Evolutionary conservation across 257 asterid genomes (phyloP).

Genomic region (Solanum dulcamara): DNA sequence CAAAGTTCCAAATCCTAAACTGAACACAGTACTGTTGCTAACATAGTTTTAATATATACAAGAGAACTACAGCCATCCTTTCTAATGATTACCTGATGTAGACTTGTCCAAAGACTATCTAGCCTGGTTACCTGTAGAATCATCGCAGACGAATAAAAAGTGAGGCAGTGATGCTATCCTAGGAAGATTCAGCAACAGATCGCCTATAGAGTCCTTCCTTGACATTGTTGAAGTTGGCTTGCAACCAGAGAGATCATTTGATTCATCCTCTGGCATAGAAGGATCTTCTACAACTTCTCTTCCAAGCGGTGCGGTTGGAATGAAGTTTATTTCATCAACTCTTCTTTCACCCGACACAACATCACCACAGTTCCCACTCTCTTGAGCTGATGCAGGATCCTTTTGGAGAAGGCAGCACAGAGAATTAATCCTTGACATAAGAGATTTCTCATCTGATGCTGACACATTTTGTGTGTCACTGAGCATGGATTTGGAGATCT

Average conservation of each 20-base stretch:
- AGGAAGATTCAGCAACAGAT: slow-evolving; percentile 66
- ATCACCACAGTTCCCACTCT: slow-evolving; percentile 16
- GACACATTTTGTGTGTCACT: slow-evolving; percentile 47
- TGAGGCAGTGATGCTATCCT: slow-evolving; percentile 92
- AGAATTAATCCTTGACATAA: slow-evolving; percentile 82
- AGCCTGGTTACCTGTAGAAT: slow-evolving; percentile 46
- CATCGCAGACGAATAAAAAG: slow-evolving; percentile 66
- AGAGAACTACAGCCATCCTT: background rate
- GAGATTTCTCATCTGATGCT: slow-evolving; percentile 63
- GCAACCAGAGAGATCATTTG: slow-evolving; percentile 10
- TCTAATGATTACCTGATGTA: background rate
- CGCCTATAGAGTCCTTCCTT: slow-evolving; percentile 86
- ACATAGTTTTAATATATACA: slow-evolving; percentile 1
- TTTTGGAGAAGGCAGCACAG: slow-evolving; percentile 93
- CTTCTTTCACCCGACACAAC: slow-evolving; percentile 14
- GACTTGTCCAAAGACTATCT: slow-evolving; percentile 13
- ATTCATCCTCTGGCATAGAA: background rate
- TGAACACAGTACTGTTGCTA: background rate
- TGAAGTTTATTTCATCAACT: background rate
- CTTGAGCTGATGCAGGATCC: slow-evolving; percentile 35
- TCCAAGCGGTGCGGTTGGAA: background rate
- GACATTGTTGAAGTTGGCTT: slow-evolving; percentile 44
- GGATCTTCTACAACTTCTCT: background rate
- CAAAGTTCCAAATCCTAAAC: background rate
- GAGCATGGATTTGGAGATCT: slow-evolving; percentile 56